A percentile compares a stretch with the other conserved stretches of the same genome.
Evolutionary conservation across 352 stramenopile species (phyloP).

Genomic region (Globisporangium alternatum): DNA sequence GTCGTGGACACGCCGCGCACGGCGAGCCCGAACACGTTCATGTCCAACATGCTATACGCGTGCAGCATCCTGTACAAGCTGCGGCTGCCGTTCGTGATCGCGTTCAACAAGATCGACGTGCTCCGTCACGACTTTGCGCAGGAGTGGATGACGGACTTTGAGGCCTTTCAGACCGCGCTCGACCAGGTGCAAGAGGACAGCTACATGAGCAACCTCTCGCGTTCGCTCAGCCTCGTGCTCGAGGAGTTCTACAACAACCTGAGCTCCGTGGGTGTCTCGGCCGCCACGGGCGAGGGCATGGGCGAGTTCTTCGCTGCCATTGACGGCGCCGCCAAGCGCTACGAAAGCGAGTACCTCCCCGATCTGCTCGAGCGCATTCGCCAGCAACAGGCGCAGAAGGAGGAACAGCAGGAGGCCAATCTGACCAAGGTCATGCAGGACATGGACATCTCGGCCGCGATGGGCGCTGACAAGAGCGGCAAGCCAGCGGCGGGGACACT

Average conservation of each 20-base stretch:
- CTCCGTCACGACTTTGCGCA: slow-evolving; percentile 92
- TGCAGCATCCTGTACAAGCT: slow-evolving; percentile 99
- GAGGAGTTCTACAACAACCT: slow-evolving; percentile 95
- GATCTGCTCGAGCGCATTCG: slow-evolving; percentile 71
- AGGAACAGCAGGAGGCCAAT: slow-evolving; percentile 45
- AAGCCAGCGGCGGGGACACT: slow-evolving; percentile 6
- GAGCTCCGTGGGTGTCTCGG: slow-evolving; percentile 91
- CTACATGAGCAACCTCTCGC: slow-evolving; percentile 92
- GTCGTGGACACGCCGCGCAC: slow-evolving; percentile 98
- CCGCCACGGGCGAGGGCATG: slow-evolving; percentile 94
- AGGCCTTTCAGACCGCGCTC: slow-evolving; percentile 96
- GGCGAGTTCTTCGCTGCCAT: slow-evolving; percentile 92
- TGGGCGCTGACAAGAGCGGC: slow-evolving; percentile 25
- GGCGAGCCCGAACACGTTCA: slow-evolving; percentile 97
- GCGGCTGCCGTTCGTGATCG: slow-evolving; percentile 95
- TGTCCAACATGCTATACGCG: slow-evolving; percentile 99
- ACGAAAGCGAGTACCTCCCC: slow-evolving; percentile 86
- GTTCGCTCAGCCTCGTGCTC: slow-evolving; percentile 87
- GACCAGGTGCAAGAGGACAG: slow-evolving; percentile 88
- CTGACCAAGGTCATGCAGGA: slow-evolving; percentile 77
- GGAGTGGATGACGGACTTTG: slow-evolving; percentile 99
- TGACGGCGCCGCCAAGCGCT: slow-evolving; percentile 79
- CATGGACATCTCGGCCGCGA: slow-evolving; percentile 66
- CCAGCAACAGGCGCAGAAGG: slow-evolving; percentile 46
- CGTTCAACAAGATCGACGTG: slow-evolving; percentile 99